phyloP scores from a whole-genome alignment of 164 flowering plant species.

The Chloranthus sessilifolius region DNA sequence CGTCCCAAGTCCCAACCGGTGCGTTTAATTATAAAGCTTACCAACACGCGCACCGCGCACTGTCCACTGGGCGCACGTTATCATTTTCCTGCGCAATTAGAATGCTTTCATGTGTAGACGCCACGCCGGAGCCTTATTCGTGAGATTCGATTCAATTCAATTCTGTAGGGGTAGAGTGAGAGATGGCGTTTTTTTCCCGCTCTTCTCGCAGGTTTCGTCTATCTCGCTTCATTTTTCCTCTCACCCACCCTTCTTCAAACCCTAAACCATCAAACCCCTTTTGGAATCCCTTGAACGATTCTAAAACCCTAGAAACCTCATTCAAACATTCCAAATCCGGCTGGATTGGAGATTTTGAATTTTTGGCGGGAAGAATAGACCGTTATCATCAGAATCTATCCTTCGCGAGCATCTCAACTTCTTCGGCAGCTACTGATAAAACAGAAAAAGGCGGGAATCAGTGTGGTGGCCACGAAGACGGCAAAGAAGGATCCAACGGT shows the following conservation, averaged over 20 bases:
- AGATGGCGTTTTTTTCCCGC: slow-evolving; percentile 34
- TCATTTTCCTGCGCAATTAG: no score
- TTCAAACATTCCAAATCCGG: not conserved
- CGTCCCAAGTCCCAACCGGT: no score
- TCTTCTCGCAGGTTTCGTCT: slow-evolving; percentile 26
- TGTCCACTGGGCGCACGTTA: no score
- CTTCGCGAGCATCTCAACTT: slow-evolving; percentile 11
- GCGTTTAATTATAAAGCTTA: no score
- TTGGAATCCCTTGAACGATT: not conserved
- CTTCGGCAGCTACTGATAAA: slow-evolving; percentile 9
- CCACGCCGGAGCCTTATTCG: no score
- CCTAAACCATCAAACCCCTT: not conserved
- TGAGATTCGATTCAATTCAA: no score
- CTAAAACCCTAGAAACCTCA: slow-evolving; percentile 8
- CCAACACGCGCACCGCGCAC: no score
- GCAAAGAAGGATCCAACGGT: slow-evolving; percentile 7
- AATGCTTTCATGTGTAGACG: no score
- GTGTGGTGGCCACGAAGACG: slow-evolving; percentile 8
- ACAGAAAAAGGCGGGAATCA: slow-evolving; percentile 10
- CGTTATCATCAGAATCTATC: not conserved
- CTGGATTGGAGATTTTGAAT: slow-evolving; percentile 1
- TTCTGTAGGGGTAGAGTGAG: no score
- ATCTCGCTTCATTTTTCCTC: slow-evolving; percentile 11
- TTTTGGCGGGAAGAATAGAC: not conserved
- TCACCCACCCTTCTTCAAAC: slow-evolving; percentile 9